phyloP scores from a whole-genome alignment of 2,329 filamentous ascomycete genomes.

The Lasiodiplodia sp. region DNA sequence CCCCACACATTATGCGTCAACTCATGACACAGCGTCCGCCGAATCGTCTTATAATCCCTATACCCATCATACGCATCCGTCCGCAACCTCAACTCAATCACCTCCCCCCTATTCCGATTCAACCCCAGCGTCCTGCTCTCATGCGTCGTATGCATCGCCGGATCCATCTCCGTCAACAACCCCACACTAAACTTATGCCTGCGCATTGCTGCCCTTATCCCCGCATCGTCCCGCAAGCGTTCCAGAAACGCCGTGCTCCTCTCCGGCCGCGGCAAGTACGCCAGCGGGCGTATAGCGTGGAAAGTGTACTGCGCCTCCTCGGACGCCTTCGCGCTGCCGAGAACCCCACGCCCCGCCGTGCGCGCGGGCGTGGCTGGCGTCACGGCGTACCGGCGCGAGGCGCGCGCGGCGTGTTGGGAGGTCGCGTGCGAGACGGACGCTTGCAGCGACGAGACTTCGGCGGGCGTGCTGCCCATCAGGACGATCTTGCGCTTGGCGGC shows the following conservation, averaged over 20 bases:
- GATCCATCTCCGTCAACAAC: conserved; percentile 95
- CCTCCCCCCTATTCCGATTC: conserved; percentile 86
- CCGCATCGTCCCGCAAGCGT: conserved; percentile 80
- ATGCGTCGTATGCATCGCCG: conserved; percentile 79
- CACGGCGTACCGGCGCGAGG: conserved; percentile 43
- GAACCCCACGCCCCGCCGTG: conserved; percentile 50
- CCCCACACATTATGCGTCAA: conserved; percentile 89
- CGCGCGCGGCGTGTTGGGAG: conserved; percentile 49
- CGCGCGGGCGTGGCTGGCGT: conserved; percentile 45
- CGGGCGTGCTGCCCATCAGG: conserved; percentile 68
- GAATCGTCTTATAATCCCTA: conserved; percentile 87
- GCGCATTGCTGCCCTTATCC: conserved; percentile 83
- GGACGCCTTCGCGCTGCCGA: conserved; percentile 50
- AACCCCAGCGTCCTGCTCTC: conserved; percentile 84
- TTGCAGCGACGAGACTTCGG: conserved; percentile 65
- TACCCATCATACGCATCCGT: conserved; percentile 96
- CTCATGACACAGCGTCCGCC: conserved; percentile 93
- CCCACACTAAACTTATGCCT: conserved; percentile 85
- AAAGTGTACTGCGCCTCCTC: conserved; percentile 82
- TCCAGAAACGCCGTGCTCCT: conserved; percentile 75
- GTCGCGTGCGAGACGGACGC: conserved; percentile 40
- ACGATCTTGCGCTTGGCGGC: conserved; percentile 64
- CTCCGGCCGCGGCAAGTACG: conserved; percentile 77
- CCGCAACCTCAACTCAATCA: conserved; percentile 87
- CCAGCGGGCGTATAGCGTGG: conserved; percentile 74